These are phyloP conservation scores for Komagataella pseudopastoris DNA, from an alignment of 805 yeast species.

Conservation along the genomic window DNA sequence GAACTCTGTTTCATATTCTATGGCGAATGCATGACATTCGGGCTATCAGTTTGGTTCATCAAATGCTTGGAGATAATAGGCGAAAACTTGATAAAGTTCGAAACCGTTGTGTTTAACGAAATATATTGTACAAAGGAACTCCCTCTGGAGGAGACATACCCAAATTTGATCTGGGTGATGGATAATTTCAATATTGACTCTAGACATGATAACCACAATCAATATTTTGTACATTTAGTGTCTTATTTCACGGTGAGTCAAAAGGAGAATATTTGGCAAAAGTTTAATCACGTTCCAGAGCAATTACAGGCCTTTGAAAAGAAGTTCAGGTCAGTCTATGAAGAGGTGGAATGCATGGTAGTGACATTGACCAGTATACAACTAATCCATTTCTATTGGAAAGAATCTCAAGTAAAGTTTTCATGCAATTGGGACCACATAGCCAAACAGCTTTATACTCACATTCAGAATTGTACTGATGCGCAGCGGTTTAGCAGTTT, in stretches of 20 bases:
- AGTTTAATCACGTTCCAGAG: neutral
- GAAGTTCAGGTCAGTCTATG: neutral
- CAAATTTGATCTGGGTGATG: neutral
- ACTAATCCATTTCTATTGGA: neutral
- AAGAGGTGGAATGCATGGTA: neutral
- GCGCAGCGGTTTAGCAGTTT: neutral
- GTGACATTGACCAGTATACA: neutral
- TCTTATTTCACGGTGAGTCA: neutral
- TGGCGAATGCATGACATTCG: neutral
- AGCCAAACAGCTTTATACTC: neutral
- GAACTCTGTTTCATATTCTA: neutral
- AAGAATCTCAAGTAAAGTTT: neutral
- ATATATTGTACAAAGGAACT: neutral
- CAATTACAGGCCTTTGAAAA: neutral
- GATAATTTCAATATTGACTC: neutral
- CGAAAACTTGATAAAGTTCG: neutral
- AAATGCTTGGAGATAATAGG: neutral
- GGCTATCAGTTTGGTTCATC: neutral
- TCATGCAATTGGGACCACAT: neutral
- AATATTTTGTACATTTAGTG: neutral
- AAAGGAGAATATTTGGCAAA: neutral
- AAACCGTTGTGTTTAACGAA: neutral
- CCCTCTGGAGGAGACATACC: neutral
- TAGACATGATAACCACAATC: neutral
- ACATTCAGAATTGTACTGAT: neutral